These are phyloP conservation scores for Gossypium mustelinum DNA, from an alignment of 345 rosid species.

Conservation along the genomic window DNA sequence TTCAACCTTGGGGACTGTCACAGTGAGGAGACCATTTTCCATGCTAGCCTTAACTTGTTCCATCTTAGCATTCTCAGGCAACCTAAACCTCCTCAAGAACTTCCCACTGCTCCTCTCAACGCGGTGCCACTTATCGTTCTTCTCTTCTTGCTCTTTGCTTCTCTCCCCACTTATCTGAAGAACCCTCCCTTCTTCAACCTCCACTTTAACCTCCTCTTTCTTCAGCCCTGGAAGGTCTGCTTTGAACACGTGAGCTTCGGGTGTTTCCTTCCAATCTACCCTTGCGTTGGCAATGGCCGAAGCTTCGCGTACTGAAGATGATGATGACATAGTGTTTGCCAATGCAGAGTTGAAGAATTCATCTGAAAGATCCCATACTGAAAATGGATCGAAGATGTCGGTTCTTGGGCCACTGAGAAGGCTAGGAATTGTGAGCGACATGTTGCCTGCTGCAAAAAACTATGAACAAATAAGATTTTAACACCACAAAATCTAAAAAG, in stretches of 20 bases:
- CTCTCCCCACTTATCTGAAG: constrained; percentile 39
- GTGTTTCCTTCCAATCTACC: constrained; percentile 34
- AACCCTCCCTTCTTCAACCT: constrained; percentile 40
- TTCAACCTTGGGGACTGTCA: constrained; percentile 34
- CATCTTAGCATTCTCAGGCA: constrained; percentile 18
- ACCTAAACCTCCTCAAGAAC: constrained; percentile 31
- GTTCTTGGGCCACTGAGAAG: constrained; percentile 22
- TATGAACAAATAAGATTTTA: neutral
- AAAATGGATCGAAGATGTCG: constrained; percentile 27
- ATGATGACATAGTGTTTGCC: neutral
- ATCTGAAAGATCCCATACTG: constrained; percentile 28
- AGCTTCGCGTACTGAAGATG: constrained; percentile 17
- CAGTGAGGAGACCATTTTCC: constrained; percentile 42
- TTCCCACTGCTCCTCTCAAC: constrained; percentile 35
- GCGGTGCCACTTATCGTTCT: constrained; percentile 43
- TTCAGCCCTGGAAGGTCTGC: neutral
- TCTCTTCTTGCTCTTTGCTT: constrained; percentile 35
- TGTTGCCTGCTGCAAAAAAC: neutral
- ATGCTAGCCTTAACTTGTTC: constrained; percentile 37
- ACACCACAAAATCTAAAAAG: neutral
- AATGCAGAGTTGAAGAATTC: constrained; percentile 12
- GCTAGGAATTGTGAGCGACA: constrained; percentile 21
- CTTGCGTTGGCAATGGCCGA: constrained; percentile 26
- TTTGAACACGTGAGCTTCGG: neutral
- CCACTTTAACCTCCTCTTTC: constrained; percentile 32